Conservation (phyloP, 2,329 filamentous ascomycete species). For the Venturia oleaginea region DNA sequence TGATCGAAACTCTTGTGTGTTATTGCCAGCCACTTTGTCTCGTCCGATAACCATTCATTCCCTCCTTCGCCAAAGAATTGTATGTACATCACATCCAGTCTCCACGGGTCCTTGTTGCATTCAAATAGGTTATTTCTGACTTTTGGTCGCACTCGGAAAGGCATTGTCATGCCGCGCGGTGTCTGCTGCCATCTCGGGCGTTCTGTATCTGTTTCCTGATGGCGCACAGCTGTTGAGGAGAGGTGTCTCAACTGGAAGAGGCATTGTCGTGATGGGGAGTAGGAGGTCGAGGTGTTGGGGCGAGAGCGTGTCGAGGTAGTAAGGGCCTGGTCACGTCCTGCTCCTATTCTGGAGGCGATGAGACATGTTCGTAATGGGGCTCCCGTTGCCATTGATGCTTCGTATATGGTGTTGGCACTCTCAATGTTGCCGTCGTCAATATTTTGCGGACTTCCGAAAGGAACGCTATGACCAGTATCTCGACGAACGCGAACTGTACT, state of each 20-base stretch:
- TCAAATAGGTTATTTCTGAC: slow-evolving; percentile 49
- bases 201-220: slow-evolving; percentile 23
- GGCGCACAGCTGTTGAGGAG: background rate
- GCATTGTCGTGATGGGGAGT: background rate
- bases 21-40: slow-evolving; percentile 92
- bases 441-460: slow-evolving; percentile 1
- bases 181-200: slow-evolving; percentile 43
- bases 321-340: slow-evolving; percentile 21
- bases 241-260: slow-evolving; percentile 11
- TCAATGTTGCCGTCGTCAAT: background rate
- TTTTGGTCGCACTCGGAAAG: slow-evolving; percentile 47
- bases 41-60: slow-evolving; percentile 68
- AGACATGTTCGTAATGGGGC: slow-evolving; percentile 15
- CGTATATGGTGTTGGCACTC: background rate
- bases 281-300: slow-evolving; percentile 15
- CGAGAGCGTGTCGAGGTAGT: background rate
- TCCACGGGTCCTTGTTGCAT: slow-evolving; percentile 66
- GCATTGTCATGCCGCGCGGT: slow-evolving; percentile 38
- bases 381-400: slow-evolving; percentile 3
- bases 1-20: slow-evolving; percentile 99
- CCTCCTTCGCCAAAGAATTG: slow-evolving; percentile 65
- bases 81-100: slow-evolving; percentile 69
- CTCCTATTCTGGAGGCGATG: slow-evolving; percentile 16
- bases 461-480: background rate
- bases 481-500: background rate